Base-by-base conservation (phyloP, 495 filamentous ascomycete genomes). In the Penicillium riverlandense region DNA sequence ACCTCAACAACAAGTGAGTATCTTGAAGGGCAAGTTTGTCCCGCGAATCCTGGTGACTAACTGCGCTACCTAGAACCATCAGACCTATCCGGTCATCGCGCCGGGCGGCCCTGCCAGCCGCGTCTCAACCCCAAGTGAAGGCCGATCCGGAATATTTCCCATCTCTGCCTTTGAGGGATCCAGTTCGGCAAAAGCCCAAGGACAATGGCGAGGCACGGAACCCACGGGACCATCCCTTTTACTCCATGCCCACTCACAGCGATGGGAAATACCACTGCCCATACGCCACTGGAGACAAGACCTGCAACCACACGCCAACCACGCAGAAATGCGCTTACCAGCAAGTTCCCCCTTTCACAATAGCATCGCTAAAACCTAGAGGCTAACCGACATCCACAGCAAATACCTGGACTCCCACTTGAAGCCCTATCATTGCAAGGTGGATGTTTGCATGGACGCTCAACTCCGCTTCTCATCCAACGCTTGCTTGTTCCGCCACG, bases 301-400 rank as follows among this genome's bases (percentile, higher is more conserved):
- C 74, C 47, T 94, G 89, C 77, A 82, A 76, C 60, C 88, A 94
- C 75, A 82, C 83, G 55, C 81, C 88, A 14, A 89, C 87, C 52
- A 89, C 88, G 64, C 84, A 95, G 49, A 96, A 95, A 76, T 96
- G 90, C 80, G 90, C 92, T 66, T 96, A 95, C 64, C 88, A 95
- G 90, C 90, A 83, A 79, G 85, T 60, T 47, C 30, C 31, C 38
- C 46, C 45, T n/a, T 36, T 48, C 9, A 27, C 40, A 29, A 8
- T 36, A 38, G 44, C 41, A 8, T 10, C n/a, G 27, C 15, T 11
- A 33, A 14, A 48, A 7, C 29, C 34, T 42, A 52, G n/a, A 34
- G n/a, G 53, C 65, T 57, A 71, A 59, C 65, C 66, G 53, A 59
- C 41, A 46, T 45, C 47, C 50, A 51, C 67, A 96, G 90, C 74